Evolutionary conservation across 345 rosid species (phyloP), one percentile per base, ranked within the genome.

Genomic region (Hirschfeldia incana): DNA sequence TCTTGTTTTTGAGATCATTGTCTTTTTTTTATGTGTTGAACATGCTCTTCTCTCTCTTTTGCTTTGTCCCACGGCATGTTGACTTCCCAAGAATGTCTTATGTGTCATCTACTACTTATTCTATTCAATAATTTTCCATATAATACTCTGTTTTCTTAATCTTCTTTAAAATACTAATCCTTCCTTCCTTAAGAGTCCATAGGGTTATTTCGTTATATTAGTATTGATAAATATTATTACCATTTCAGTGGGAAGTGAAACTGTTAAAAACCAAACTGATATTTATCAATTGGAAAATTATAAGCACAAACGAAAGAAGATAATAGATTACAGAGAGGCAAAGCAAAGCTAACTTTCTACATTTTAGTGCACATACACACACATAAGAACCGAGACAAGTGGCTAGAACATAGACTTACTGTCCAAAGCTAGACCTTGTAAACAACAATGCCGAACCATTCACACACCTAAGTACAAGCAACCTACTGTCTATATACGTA

Each of bases 361-460:
- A 21, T 21, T 21, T 21, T 21, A 21, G 21, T 21, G 21, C 21
- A 21, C 21, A 21, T 21, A 21, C 21, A 29, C 16, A 49, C 8
- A 58, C 82, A 61, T 36, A 79, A 15, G 78, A 13, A 44, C 64
- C 63, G 8, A 79, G 12, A 46, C 70, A 49, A 79, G 65, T 37
- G 58, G 71, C 62, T 81, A 80, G 29, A 76, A 81, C 39, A 63
- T 66, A 59, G 59, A 76, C 77, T 67, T 64, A 64, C 10, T 28
- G 64, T 70, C 72, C 72, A 17, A 75, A 30, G 73, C 68, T 67
- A 30, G 83, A 85, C 75, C 97, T 85, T 6, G 92, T 89, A 83
- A 94, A 90, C 69, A 90, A 27, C 44, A 92, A 84, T 32, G 97
- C 98, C 0, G 95, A 91, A 32, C 98, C 97, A 74, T 86, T 94